These are phyloP conservation scores for Pseudogymnoascus sp. DNA, from an alignment of 2,329 filamentous ascomycete species.

Conservation along the genomic window DNA sequence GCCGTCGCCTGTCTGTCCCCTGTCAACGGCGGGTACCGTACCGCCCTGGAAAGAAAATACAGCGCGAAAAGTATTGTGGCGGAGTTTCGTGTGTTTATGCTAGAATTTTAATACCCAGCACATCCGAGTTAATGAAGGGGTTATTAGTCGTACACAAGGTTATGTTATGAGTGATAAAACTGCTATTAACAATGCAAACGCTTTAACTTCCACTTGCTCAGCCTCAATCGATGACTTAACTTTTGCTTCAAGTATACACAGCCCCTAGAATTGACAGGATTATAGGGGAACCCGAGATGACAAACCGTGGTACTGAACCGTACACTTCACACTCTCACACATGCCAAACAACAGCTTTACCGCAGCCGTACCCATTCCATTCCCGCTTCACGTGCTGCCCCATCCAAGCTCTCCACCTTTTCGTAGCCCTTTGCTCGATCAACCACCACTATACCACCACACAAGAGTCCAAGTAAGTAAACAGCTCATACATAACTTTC, in stretches of 20 bases:
- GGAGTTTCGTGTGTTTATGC: not conserved
- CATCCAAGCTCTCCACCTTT: not conserved
- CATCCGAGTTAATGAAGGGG: not conserved
- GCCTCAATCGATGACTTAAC: not conserved
- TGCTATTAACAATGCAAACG: not conserved
- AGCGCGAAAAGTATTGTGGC: not conserved
- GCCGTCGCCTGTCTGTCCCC: not conserved
- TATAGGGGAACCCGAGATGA: not conserved
- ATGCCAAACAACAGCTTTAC: not conserved
- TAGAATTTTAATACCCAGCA: not conserved
- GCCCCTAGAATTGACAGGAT: not conserved
- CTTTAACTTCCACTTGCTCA: not conserved
- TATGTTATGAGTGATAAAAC: too few species aligned
- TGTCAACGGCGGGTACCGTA: not conserved
- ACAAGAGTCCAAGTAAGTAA: not conserved
- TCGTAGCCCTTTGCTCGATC: not conserved
- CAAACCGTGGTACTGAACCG: not conserved
- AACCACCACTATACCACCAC: not conserved
- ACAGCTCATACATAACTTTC: not conserved
- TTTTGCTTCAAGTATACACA: not conserved
- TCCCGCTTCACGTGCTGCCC: not conserved
- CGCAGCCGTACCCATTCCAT: not conserved
- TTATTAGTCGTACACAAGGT: not conserved
- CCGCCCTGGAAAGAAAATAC: not conserved
- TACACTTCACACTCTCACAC: not conserved